phyloP scores from a whole-genome alignment of 345 rosid species.

The Populus alba region DNA sequence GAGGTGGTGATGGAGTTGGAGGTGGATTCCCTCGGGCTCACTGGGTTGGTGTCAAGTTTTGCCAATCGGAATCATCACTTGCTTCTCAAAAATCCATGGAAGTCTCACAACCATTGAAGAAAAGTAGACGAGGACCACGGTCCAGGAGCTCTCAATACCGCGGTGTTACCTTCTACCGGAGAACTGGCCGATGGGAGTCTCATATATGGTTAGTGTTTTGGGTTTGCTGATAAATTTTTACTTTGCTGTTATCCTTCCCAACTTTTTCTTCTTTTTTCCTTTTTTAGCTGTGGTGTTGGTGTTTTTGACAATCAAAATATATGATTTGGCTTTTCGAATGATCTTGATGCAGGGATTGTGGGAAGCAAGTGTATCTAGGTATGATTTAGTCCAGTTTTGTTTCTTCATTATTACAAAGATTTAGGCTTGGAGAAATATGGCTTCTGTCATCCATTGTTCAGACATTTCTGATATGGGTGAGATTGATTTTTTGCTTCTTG shows the following conservation, averaged over 20 bases:
- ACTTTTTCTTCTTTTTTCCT: background rate
- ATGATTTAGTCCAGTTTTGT: slow-evolving; percentile 8
- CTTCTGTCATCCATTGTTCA: slow-evolving; percentile 15
- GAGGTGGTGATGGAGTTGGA: slow-evolving; percentile 9
- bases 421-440: background rate
- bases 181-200: slow-evolving; percentile 99
- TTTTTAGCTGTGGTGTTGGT: background rate
- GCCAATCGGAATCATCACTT: slow-evolving; percentile 48
- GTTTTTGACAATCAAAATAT: background rate
- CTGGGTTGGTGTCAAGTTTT: slow-evolving; percentile 64
- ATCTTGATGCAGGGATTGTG: slow-evolving; percentile 85
- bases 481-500: slow-evolving; percentile 11
- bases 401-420: slow-evolving; percentile 8
- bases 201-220: slow-evolving; percentile 70
- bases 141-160: slow-evolving; percentile 96
- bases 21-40: slow-evolving; percentile 59
- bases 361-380: slow-evolving; percentile 98
- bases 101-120: slow-evolving; percentile 64
- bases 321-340: slow-evolving; percentile 1
- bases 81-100: slow-evolving; percentile 39
- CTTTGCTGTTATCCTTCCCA: background rate
- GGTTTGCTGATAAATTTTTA: background rate
- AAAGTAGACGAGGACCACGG: slow-evolving; percentile 92
- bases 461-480: slow-evolving; percentile 19
- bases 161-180: slow-evolving; percentile 93